Percentiles rank a stretch among this genome's conserved stretches.
Conservation (phyloP, 306 rosid genomes). For the Luffa aegyptiaca region DNA sequence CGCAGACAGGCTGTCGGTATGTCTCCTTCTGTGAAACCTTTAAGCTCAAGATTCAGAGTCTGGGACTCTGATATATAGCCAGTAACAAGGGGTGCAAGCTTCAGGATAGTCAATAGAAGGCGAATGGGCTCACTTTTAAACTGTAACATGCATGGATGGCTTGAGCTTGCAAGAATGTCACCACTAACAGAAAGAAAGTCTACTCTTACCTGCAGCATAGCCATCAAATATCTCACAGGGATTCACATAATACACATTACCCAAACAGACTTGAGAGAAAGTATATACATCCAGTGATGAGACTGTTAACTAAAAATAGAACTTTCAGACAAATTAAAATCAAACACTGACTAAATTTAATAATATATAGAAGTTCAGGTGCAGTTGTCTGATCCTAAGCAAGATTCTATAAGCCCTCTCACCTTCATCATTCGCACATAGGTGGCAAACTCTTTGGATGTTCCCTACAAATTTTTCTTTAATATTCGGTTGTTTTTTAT, state of each 20-base stretch:
- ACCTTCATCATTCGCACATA: background rate
- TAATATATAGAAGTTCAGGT: background rate
- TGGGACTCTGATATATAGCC: conserved; percentile 66
- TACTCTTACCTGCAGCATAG: conserved; percentile 38
- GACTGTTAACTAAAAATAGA: background rate
- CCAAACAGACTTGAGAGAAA: background rate
- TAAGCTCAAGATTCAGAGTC: conserved; percentile 45
- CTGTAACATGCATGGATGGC: conserved; percentile 67
- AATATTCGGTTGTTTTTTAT: background rate
- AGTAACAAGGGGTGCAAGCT: conserved; percentile 52
- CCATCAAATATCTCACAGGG: conserved; percentile 2
- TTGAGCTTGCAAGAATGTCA: conserved; percentile 50
- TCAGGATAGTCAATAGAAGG: conserved; percentile 43
- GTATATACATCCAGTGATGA: background rate
- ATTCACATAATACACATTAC: background rate
- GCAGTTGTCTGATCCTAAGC: background rate
- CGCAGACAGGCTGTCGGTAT: conserved; percentile 57
- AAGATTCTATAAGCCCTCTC: background rate
- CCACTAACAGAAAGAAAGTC: conserved; percentile 47
- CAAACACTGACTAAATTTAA: background rate
- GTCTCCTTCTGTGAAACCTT: conserved; percentile 51
- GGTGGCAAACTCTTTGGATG: background rate
- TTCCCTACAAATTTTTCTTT: background rate
- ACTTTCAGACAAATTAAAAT: background rate
- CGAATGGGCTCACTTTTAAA: conserved; percentile 74